Evolutionary conservation across 805 yeast genomes (phyloP).

Genomic region (Kodamaea neixiangensis): DNA sequence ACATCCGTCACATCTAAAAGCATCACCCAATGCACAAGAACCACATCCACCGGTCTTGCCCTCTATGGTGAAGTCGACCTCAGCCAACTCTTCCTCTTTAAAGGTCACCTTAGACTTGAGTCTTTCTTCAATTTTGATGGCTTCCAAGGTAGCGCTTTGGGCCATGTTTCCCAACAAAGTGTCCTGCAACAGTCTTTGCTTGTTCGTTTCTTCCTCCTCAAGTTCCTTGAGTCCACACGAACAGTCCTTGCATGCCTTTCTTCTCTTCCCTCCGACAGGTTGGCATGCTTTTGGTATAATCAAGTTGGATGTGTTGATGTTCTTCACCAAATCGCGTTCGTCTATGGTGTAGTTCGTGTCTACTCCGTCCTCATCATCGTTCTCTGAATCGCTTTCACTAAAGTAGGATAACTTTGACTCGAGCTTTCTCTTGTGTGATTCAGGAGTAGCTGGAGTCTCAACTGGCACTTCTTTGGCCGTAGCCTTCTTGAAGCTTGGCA

Average conservation of each 20-base stretch:
- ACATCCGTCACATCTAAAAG: constrained; percentile 97
- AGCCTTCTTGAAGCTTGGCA: constrained; percentile 22
- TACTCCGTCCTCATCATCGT: constrained; percentile 55
- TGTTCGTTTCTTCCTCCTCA: constrained; percentile 64
- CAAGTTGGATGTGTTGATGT: constrained; percentile 34
- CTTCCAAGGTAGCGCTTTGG: constrained; percentile 53
- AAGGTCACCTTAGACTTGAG: constrained; percentile 50
- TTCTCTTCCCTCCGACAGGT: constrained; percentile 59
- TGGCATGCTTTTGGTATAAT: constrained; percentile 63
- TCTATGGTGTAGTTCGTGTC: constrained; percentile 42
- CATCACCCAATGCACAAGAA: constrained; percentile 96
- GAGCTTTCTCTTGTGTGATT: constrained; percentile 46
- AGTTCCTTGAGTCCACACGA: constrained; percentile 93
- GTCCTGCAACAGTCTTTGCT: constrained; percentile 46
- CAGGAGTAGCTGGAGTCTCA: constrained; percentile 39
- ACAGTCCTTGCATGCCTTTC: constrained; percentile 97
- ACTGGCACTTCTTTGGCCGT: background rate
- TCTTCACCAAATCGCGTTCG: constrained; percentile 42
- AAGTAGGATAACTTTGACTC: constrained; percentile 56
- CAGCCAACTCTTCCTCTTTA: constrained; percentile 71
- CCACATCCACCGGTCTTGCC: constrained; percentile 98
- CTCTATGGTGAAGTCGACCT: constrained; percentile 92
- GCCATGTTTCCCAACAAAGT: constrained; percentile 50
- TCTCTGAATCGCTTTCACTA: constrained; percentile 53
- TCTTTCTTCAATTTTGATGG: constrained; percentile 54